phyloP scores from a whole-genome alignment of 1,139 yeast species.

The Lodderomyces theae region DNA sequence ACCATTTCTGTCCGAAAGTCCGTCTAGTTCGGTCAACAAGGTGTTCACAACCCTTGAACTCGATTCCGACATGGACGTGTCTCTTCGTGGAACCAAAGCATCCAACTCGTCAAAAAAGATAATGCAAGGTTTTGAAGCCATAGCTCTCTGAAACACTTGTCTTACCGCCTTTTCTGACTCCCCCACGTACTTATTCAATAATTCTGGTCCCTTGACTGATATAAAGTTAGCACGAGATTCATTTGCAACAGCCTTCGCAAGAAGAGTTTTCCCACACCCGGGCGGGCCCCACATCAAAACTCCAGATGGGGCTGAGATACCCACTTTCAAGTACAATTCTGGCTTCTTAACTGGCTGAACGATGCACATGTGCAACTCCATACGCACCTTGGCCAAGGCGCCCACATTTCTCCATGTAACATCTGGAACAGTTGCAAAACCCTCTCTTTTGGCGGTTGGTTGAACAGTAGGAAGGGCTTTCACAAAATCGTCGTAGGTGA shows the following conservation, averaged over 20 bases:
- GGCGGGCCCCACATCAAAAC: conserved; percentile 99
- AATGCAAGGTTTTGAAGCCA: conserved; percentile 93
- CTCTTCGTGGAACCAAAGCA: conserved; percentile 94
- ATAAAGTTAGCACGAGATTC: conserved; percentile 95
- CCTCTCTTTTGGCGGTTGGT: conserved; percentile 97
- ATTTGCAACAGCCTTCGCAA: conserved; percentile 97
- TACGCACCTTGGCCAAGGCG: conserved; percentile 74
- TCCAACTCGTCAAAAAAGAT: conserved; percentile 95
- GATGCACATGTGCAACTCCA: conserved; percentile 94
- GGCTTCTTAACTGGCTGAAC: conserved; percentile 96
- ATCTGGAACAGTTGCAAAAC: conserved; percentile 98
- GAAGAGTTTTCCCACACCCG: conserved; percentile 94
- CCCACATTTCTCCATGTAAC: conserved; percentile 96
- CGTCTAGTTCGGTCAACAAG: conserved; percentile 88
- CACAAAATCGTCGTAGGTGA: conserved; percentile 75
- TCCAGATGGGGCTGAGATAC: conserved; percentile 96
- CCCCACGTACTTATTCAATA: conserved; percentile 92
- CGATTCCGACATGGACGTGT: conserved; percentile 80
- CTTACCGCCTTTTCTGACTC: conserved; percentile 94
- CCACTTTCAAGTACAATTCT: conserved; percentile 83
- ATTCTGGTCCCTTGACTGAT: conserved; percentile 92
- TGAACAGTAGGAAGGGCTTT: conserved; percentile 89
- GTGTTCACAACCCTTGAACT: conserved; percentile 95
- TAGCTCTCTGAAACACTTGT: conserved; percentile 89
- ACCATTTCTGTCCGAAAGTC: conserved; percentile 87